A percentile compares a stretch with the other conserved stretches of the same genome.
Conservation (phyloP, 1,139 yeast genomes). For the Zhuliangozyma parablackwelliae region DNA sequence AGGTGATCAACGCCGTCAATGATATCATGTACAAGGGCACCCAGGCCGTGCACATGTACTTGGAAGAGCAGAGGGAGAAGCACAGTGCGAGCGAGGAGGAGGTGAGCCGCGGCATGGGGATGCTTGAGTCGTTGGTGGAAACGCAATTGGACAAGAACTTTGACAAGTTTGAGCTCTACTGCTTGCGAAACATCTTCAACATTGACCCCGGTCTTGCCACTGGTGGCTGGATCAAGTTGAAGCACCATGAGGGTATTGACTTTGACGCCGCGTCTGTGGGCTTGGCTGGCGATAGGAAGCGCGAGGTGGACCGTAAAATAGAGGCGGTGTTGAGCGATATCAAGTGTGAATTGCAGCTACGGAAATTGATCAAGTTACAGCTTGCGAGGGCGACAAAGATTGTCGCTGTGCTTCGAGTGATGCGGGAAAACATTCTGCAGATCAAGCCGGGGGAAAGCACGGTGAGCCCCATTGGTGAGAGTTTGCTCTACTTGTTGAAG, state of each 20-base stretch:
- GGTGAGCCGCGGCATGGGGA: constrained; percentile 72
- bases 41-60: constrained; percentile 68
- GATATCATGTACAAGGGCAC: constrained; percentile 82
- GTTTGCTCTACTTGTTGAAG: constrained; percentile 40
- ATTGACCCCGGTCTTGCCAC: constrained; percentile 67
- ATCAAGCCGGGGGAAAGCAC: constrained; percentile 26
- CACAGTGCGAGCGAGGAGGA: constrained; percentile 36
- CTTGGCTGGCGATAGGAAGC: constrained; percentile 10
- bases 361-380: constrained; percentile 40
- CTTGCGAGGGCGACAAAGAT: constrained; percentile 35
- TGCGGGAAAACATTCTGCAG: constrained; percentile 14
- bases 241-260: constrained; percentile 61
- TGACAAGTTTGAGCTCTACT: constrained; percentile 82
- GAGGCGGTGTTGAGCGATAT: constrained; percentile 36
- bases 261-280: constrained; percentile 13
- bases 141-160: constrained; percentile 78
- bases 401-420: constrained; percentile 25
- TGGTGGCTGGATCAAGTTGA: constrained; percentile 62
- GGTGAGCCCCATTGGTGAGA: constrained; percentile 51
- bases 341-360: constrained; percentile 40
- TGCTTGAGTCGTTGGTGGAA: constrained; percentile 73
- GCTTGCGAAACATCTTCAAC: constrained; percentile 68
- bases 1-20: constrained; percentile 84
- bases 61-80: constrained; percentile 29
- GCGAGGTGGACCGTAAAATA: constrained; percentile 34